A percentile compares a stretch with the other conserved stretches of the same genome.
Evolutionary conservation across 2,329 filamentous ascomycete species (phyloP).

Genomic region (Endoconidiophora polonica): DNA sequence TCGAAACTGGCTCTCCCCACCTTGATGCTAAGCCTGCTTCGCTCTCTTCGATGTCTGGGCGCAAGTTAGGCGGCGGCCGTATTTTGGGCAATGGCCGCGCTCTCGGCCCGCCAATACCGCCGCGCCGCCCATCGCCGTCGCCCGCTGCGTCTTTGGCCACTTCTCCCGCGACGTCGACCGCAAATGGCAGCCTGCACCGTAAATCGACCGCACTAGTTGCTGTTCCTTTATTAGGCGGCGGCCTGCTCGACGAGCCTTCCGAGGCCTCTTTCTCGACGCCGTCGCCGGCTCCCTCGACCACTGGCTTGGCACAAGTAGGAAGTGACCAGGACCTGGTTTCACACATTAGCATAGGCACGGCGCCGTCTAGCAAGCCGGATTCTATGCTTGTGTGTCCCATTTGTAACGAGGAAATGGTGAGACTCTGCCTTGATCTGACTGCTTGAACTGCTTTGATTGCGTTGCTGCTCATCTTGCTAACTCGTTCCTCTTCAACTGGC

Average conservation of each 20-base stretch:
- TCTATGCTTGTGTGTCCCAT: slow-evolving; percentile 83
- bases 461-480: not conserved
- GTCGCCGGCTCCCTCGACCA: slow-evolving; percentile 40
- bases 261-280: slow-evolving; percentile 35
- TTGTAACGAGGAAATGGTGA: slow-evolving; percentile 93
- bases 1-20: too few relatives aligned
- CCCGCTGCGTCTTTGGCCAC: slow-evolving; percentile 23
- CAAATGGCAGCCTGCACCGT: not conserved
- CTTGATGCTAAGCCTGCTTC: too few relatives aligned
- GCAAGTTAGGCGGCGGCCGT: slow-evolving; percentile 82
- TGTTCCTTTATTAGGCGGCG: not conserved
- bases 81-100: slow-evolving; percentile 76
- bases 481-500: slow-evolving; percentile 1
- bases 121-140: slow-evolving; percentile 18
- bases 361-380: slow-evolving; percentile 33
- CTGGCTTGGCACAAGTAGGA: slow-evolving; percentile 43
- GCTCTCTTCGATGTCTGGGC: slow-evolving; percentile 47
- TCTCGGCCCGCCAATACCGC: slow-evolving; percentile 44
- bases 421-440: slow-evolving; percentile 16
- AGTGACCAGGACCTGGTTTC: slow-evolving; percentile 64
- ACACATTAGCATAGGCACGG: slow-evolving; percentile 54
- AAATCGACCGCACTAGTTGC: not conserved
- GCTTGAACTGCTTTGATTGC: slow-evolving; percentile 15
- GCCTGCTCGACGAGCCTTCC: not conserved
- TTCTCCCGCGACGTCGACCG: slow-evolving; percentile 5